Conservation (phyloP, 345 rosid genomes). For the Populus euphratica region DNA sequence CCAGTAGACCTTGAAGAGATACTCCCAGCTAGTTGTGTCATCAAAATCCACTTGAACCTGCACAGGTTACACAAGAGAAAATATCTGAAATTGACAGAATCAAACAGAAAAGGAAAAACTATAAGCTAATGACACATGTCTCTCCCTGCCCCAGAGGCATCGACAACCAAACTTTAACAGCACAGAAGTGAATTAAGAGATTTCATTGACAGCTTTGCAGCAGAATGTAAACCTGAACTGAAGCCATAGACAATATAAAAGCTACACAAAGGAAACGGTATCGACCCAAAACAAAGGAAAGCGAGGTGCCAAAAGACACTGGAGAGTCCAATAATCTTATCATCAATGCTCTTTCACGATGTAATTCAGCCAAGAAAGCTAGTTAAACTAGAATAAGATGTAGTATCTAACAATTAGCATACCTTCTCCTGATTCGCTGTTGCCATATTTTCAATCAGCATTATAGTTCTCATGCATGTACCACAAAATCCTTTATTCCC, state of each 20-base stretch:
- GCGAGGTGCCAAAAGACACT: not conserved
- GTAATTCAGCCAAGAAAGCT: not conserved
- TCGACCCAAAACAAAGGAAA: not conserved
- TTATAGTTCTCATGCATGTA: constrained; percentile 75
- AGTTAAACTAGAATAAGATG: not conserved
- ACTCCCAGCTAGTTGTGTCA: constrained; percentile 94
- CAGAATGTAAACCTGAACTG: not conserved
- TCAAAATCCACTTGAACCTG: constrained; percentile 98
- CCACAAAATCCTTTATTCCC: constrained; percentile 91
- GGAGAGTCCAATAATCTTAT: not conserved
- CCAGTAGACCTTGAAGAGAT: constrained; percentile 96
- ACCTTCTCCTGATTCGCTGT: constrained; percentile 61
- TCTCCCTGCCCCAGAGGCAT: not conserved
- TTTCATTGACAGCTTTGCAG: not conserved
- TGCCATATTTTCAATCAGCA: constrained; percentile 73
- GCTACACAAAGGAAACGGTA: not conserved
- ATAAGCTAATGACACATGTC: not conserved
- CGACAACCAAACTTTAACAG: not conserved
- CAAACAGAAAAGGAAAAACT: not conserved
- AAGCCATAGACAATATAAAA: not conserved
- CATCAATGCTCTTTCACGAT: constrained; percentile 2
- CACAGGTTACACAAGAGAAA: constrained; percentile 13
- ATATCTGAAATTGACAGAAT: not conserved
- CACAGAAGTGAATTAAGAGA: not conserved
- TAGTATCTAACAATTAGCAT: constrained; percentile 18